Base-by-base conservation (phyloP, 257 asterid genomes). In the Capsicum pubescens region DNA sequence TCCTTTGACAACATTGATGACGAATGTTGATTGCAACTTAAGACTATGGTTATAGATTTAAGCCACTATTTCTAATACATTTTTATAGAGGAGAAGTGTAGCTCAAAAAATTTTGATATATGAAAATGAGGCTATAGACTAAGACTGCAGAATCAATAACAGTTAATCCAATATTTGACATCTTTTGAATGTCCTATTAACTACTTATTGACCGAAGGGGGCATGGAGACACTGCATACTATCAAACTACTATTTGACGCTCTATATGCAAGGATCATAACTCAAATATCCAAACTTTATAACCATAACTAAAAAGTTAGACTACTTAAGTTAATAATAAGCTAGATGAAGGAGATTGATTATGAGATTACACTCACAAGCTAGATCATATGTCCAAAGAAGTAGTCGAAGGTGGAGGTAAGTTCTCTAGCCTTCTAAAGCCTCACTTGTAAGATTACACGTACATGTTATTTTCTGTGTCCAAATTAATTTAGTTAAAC, bases 241-340 rank as follows among this genome's bases (percentile, higher is more conserved):
- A 91, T 92, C 90, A 97, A 88, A 90, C 96, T 97, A 87, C 98
- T 98, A 91, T 95, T 97, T 0, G 99, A 87, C 85, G 99, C 97
- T 88, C 99, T 98, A 89, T 95, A 95, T 86, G 98, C 99, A 87
- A 97, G 98, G 89, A 88, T 95, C 96, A 42, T 99, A 97, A 91
- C 99, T 97, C 94, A 78, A 91, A 89, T 97, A 91, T 87, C 99
- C 98, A 88, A 97, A 93, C 89, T 97, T 97, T 87, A 97, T 91
- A 82, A 95, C 96, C 82, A 96, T 95, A 86, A 95, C 99, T 93
- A 85, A 82, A 87, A 88, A 83, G 67, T 59, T 36, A 87, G 50
- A 17, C 63, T 86, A 79, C 82, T 81, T 48, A 81, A 85, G 84
- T 35, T 50, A 76, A 82, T 80, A 86, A 82, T 10, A 32, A 58